Percentiles rank a stretch among this genome's conserved stretches.
Evolutionary conservation across 805 yeast species (phyloP).

Genomic region (Brettanomyces nanus): DNA sequence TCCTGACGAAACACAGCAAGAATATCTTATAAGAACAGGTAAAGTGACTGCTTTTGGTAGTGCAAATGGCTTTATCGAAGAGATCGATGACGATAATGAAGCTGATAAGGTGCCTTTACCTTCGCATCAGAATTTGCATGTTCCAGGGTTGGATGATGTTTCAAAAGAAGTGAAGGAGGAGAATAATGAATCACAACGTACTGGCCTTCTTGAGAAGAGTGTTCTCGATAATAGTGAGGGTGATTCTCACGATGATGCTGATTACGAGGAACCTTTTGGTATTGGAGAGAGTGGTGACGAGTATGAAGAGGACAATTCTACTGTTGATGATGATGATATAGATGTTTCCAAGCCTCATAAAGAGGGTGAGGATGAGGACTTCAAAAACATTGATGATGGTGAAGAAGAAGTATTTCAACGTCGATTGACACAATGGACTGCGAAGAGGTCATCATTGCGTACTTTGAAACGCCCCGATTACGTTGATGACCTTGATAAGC

Average conservation of each 20-base stretch:
- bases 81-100: constrained; percentile 21
- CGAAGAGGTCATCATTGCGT: constrained; percentile 40
- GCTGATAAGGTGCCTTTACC: constrained; percentile 15
- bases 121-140: constrained; percentile 36
- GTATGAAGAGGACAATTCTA: constrained; percentile 9
- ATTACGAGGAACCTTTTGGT: constrained; percentile 5
- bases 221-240: constrained; percentile 3
- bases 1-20: constrained; percentile 73
- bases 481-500: constrained; percentile 20
- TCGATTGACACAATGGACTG: constrained; percentile 55
- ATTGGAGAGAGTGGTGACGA: constrained; percentile 10
- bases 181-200: constrained; percentile 9
- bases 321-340: constrained; percentile 10
- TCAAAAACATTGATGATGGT: constrained; percentile 68
- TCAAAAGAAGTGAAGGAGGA: constrained; percentile 10
- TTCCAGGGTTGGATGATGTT: constrained; percentile 38
- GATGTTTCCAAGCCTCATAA: constrained; percentile 1
- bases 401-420: constrained; percentile 55
- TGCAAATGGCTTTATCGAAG: constrained; percentile 46
- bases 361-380: constrained; percentile 23
- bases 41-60: constrained; percentile 90
- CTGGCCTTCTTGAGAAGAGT: neutral
- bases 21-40: constrained; percentile 80
- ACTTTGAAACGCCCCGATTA: constrained; percentile 20
- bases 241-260: constrained; percentile 12